Evolutionary conservation across 2,329 filamentous ascomycete genomes (phyloP), one percentile per base, ranked within the genome.

Genomic region (Trichoderma polysporum): DNA sequence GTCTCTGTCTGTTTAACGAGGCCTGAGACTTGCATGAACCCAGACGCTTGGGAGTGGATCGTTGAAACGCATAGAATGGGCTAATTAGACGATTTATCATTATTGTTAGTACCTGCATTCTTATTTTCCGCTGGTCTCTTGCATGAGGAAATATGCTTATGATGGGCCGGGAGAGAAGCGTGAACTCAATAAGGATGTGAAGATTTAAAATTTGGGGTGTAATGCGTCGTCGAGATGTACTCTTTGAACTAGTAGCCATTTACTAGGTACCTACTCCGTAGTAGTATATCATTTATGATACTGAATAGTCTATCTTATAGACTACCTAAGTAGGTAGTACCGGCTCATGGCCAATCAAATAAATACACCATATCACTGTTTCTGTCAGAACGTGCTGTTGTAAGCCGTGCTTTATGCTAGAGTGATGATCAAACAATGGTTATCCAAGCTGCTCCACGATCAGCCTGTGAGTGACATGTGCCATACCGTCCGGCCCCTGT

Each of bases 341-440:
- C n/a, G n/a, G n/a, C n/a, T n/a, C n/a, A n/a, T n/a, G n/a, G n/a
- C 8, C 8, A 19, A n/a, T n/a, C 8, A 45, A 45, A 10, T 4
- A 10, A 10, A 19, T n/a, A 22, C 22, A 39, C 37, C 37, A n/a
- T 45, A 22, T 12, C 8, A 19, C 41, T 10, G 41, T 19, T 41
- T 10, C n/a, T 45, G 41, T 22, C 41, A 22, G 41, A 12, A 10
- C n/a, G 8, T 45, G 5, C n/a, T 45, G n/a, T 27, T 27, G 13
- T 50, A 7, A 27, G 35, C 25, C 35, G 60, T 63, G 60, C 60
- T 53, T 63, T n/a, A 45, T 63, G 49, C 60, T 63, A 63, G 22
- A 54, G 27, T 8, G 60, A 54, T 63, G 60, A 63, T 63, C 60
- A 63, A 63, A 63, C 49, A 31, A 12, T 45, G 37, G 60, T 35